Evolutionary conservation across 2,329 filamentous ascomycete species (phyloP).

Genomic region (Aspergillus tanneri): DNA sequence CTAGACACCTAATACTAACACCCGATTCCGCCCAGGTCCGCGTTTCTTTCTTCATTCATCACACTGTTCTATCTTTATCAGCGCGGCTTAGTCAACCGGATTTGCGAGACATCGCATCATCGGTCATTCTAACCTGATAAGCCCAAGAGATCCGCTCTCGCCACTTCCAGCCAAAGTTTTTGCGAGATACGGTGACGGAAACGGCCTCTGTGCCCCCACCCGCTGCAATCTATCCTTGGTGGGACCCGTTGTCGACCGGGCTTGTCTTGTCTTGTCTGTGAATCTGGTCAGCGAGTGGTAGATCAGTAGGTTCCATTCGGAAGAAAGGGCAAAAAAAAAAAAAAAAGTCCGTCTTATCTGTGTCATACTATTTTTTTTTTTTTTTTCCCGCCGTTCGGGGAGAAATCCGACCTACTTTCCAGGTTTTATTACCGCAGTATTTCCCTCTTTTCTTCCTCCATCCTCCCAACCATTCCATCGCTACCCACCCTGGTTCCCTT

Average conservation of each 20-base stretch:
- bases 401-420: conserved; percentile 8
- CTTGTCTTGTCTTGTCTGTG: conserved; percentile 49
- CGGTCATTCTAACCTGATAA: conserved; percentile 7
- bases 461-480: conserved; percentile 1
- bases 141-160: conserved; percentile 13
- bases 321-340: no score
- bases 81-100: conserved; percentile 4
- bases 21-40: neutral
- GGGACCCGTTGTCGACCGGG: conserved; percentile 45
- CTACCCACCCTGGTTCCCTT: neutral
- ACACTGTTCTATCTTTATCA: conserved; percentile 1
- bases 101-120: conserved; percentile 6
- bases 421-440: conserved; percentile 1
- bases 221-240: conserved; percentile 15
- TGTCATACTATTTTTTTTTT: conserved; percentile 22
- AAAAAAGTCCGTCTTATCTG: conserved; percentile 18
- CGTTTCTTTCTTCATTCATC: neutral
- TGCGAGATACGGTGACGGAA: conserved; percentile 28
- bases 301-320: conserved; percentile 28
- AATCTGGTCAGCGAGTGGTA: conserved; percentile 42
- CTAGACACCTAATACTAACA: neutral
- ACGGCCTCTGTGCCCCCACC: conserved; percentile 25
- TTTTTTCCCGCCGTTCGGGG: conserved; percentile 4
- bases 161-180: conserved; percentile 19
- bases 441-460: neutral